phyloP scores from a whole-genome alignment of 164 flowering plant species.

The Aristolochia californica region DNA sequence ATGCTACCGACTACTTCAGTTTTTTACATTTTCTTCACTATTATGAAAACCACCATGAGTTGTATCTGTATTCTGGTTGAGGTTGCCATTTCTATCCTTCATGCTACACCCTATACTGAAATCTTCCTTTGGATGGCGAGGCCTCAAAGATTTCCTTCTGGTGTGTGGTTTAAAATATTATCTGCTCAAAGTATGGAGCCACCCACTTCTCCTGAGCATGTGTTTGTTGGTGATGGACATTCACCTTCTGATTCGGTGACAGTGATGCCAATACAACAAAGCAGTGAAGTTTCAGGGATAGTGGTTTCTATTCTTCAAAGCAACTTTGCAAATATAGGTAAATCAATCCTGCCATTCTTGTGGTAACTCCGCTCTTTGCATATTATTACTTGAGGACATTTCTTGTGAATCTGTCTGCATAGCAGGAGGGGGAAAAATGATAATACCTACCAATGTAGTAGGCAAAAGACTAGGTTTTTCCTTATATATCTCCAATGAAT shows the following conservation, averaged over 20 bases:
- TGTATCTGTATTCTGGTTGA: constrained; percentile 41
- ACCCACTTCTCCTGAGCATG: constrained; percentile 6
- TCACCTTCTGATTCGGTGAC: constrained; percentile 8
- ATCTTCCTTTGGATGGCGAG: constrained; percentile 60
- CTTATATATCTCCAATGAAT: neutral
- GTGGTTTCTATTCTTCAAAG: constrained; percentile 52
- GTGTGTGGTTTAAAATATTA: constrained; percentile 68
- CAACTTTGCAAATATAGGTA: constrained; percentile 50
- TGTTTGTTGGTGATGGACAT: constrained; percentile 3
- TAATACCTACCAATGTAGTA: neutral
- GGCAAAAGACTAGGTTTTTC: neutral
- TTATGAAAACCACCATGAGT: constrained; percentile 37
- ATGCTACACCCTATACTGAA: constrained; percentile 71
- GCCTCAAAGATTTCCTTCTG: constrained; percentile 71
- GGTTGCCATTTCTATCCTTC: constrained; percentile 48
- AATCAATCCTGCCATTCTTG: constrained; percentile 1
- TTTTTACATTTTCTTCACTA: constrained; percentile 83
- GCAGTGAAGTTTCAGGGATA: constrained; percentile 9
- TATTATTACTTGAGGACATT: neutral
- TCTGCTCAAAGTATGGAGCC: constrained; percentile 15
- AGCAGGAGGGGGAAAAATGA: neutral
- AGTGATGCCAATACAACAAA: constrained; percentile 5
- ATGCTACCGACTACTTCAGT: constrained; percentile 91
- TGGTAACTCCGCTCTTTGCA: neutral
- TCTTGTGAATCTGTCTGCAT: neutral